Conservation (phyloP, 2,329 filamentous ascomycete genomes). For the Exophiala oligosperma region DNA sequence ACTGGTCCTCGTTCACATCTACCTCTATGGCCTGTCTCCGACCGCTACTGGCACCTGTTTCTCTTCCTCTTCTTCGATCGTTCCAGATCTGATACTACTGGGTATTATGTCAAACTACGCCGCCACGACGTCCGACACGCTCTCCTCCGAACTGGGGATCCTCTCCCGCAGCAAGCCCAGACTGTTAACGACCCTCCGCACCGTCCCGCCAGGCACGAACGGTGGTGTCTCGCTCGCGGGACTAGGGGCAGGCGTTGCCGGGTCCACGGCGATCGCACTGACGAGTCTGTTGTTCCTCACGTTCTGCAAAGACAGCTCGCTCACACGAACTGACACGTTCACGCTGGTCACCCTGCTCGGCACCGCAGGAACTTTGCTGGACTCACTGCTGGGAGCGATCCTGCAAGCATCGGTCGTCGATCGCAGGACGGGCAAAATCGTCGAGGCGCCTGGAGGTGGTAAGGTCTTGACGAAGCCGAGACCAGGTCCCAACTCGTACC, state of each 20-base stretch:
- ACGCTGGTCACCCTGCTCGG: conserved; percentile 69
- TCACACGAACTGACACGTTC: conserved; percentile 41
- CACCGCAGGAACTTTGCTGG: conserved; percentile 75
- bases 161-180: conserved; percentile 73
- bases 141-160: conserved; percentile 93
- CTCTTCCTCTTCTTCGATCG: neutral
- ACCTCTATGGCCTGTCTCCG: conserved; percentile 8
- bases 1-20: conserved; percentile 45
- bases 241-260: conserved; percentile 69
- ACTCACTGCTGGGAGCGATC: conserved; percentile 82
- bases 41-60: conserved; percentile 3
- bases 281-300: conserved; percentile 66
- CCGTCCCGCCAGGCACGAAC: conserved; percentile 88
- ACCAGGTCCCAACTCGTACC: conserved; percentile 10
- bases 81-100: conserved; percentile 57
- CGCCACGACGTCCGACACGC: conserved; percentile 87
- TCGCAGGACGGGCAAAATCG: conserved; percentile 77
- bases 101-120: conserved; percentile 82
- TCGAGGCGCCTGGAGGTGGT: conserved; percentile 78
- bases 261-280: conserved; percentile 68
- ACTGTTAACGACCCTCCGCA: conserved; percentile 79
- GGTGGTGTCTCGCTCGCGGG: conserved; percentile 82
- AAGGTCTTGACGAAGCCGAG: conserved; percentile 41
- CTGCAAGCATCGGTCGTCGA: conserved; percentile 87
- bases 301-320: conserved; percentile 39